phyloP scores from a whole-genome alignment of 208 protist species.

The Phytomonas francai region DNA sequence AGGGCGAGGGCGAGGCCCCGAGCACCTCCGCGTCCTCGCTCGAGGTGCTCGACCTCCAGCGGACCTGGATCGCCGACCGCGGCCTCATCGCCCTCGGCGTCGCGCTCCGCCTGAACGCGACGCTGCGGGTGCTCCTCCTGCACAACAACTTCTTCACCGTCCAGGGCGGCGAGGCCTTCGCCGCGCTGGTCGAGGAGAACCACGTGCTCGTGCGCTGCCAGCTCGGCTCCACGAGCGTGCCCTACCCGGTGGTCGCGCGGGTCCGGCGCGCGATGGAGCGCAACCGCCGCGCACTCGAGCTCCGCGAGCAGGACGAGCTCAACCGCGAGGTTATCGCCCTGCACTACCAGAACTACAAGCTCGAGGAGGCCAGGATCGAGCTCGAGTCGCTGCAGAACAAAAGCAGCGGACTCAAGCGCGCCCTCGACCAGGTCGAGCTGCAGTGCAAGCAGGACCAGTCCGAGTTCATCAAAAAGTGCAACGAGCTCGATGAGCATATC shows the following conservation, averaged over 20 bases:
- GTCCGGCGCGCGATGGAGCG: constrained; percentile 41
- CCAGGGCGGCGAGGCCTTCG: constrained; percentile 57
- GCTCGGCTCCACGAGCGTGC: constrained; percentile 60
- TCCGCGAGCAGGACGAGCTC: constrained; percentile 59
- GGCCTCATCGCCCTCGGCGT: constrained; percentile 80
- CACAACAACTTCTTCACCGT: constrained; percentile 80
- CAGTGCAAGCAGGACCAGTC: constrained; percentile 76
- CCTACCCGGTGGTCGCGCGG: constrained; percentile 49
- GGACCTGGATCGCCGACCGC: constrained; percentile 69
- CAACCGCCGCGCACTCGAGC: constrained; percentile 36
- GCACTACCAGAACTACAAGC: constrained; percentile 87
- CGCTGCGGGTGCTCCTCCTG: constrained; percentile 54
- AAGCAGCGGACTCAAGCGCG: constrained; percentile 56
- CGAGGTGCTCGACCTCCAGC: constrained; percentile 53
- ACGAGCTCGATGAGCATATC: constrained; percentile 61
- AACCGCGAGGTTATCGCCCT: constrained; percentile 70
- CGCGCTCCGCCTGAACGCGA: constrained; percentile 59
- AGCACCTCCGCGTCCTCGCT: constrained; percentile 14
- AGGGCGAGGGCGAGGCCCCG: constrained; percentile 7
- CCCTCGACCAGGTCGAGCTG: constrained; percentile 60
- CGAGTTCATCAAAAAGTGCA: constrained; percentile 50
- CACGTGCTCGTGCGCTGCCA: constrained; percentile 32
- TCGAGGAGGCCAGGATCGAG: constrained; percentile 74
- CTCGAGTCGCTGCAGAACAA: constrained; percentile 55
- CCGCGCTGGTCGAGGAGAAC: constrained; percentile 72